Evolutionary conservation across 192 early-diverging fungal genomes (phyloP).

Genomic region (Umbelopsis ramanniana): DNA sequence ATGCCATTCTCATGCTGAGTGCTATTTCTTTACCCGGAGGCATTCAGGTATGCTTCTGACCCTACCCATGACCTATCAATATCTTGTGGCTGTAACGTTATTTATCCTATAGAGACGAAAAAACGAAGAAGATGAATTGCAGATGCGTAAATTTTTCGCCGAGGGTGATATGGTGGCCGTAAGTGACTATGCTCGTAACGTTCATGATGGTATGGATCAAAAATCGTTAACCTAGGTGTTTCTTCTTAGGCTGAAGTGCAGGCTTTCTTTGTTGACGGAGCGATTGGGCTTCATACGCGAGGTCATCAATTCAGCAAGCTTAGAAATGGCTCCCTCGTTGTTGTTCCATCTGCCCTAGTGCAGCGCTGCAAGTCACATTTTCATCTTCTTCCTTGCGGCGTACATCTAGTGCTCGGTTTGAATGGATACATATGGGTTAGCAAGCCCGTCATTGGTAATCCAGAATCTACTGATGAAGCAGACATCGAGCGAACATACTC

Average conservation of each 20-base stretch:
- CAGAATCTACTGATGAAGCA: constrained; percentile 63
- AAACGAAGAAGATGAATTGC: constrained; percentile 94
- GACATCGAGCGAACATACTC: constrained; percentile 86
- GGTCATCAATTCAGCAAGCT: constrained; percentile 77
- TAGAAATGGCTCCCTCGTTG: constrained; percentile 71
- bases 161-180: constrained; percentile 95
- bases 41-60: constrained; percentile 66
- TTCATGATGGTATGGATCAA: background rate
- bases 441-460: constrained; percentile 62
- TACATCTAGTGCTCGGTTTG: constrained; percentile 92
- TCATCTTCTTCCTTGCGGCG: constrained; percentile 85
- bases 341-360: constrained; percentile 86
- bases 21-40: constrained; percentile 95
- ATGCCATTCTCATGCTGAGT: constrained; percentile 85
- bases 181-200: constrained; percentile 11
- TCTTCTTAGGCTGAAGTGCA: constrained; percentile 40
- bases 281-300: constrained; percentile 87
- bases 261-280: constrained; percentile 84
- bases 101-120: constrained; percentile 71
- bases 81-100: background rate
- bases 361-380: constrained; percentile 96
- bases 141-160: constrained; percentile 93
- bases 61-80: background rate
- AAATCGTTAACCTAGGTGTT: background rate
- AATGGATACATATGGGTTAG: constrained; percentile 98